These are phyloP conservation scores for Acacia melanoxylon DNA, from an alignment of 306 rosid species.

Conservation along the genomic window DNA sequence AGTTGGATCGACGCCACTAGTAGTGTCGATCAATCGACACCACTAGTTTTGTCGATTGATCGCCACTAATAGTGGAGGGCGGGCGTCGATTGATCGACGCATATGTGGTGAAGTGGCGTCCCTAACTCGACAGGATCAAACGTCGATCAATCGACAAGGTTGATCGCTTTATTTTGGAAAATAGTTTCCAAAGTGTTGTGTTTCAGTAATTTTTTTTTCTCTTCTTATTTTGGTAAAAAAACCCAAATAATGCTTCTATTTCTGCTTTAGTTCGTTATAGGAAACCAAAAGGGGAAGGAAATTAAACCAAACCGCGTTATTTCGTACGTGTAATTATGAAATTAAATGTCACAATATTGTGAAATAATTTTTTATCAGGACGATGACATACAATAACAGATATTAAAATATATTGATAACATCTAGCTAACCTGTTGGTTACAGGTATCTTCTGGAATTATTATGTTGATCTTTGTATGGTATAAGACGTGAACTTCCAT, in stretches of 20 bases:
- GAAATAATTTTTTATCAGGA: neutral
- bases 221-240: too few relatives aligned
- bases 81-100: too few relatives aligned
- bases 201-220: too few relatives aligned
- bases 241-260: neutral
- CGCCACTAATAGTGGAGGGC: too few relatives aligned
- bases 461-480: neutral
- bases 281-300: neutral
- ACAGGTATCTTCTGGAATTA: neutral
- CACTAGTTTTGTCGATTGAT: too few relatives aligned
- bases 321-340: neutral
- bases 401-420: neutral
- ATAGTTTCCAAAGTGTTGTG: too few relatives aligned
- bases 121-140: too few relatives aligned
- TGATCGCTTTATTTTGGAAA: too few relatives aligned
- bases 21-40: too few relatives aligned
- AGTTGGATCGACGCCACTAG: too few relatives aligned
- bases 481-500: neutral
- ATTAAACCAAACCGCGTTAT: neutral
- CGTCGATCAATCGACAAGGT: too few relatives aligned
- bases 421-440: neutral
- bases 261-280: neutral
- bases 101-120: too few relatives aligned
- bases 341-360: neutral
- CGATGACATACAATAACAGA: neutral